A percentile compares a stretch with the other conserved stretches of the same genome.
Conservation (phyloP, 2,329 filamentous ascomycete genomes). For the Aureobasidium sp. region DNA sequence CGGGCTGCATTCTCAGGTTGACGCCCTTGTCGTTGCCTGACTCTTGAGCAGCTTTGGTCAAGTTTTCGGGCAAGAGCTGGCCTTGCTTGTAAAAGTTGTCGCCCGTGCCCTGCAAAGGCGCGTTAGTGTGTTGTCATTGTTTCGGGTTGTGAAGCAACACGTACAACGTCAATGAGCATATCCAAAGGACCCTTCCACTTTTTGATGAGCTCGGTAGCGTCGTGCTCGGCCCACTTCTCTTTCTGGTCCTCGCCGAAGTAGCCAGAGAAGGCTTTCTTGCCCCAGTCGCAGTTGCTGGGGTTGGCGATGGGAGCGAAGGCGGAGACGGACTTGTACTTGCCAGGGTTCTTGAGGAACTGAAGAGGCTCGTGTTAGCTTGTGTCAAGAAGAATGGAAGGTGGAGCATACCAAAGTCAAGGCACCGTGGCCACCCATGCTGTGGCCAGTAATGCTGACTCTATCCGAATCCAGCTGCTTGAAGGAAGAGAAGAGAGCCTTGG, state of each 20-base stretch:
- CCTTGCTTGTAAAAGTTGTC: constrained; percentile 96
- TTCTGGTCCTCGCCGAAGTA: constrained; percentile 73
- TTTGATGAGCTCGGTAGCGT: constrained; percentile 83
- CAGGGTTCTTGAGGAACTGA: constrained; percentile 80
- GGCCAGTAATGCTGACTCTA: constrained; percentile 78
- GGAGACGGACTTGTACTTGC: constrained; percentile 78
- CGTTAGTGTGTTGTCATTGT: background rate
- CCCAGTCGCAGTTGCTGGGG: constrained; percentile 81
- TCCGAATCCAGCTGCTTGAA: constrained; percentile 63
- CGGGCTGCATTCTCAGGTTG: constrained; percentile 74
- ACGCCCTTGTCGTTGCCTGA: constrained; percentile 63
- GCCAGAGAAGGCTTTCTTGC: constrained; percentile 85
- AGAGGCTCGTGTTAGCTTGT: background rate
- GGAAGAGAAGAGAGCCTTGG: constrained; percentile 60
- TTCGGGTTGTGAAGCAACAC: constrained; percentile 27
- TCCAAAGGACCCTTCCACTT: constrained; percentile 65
- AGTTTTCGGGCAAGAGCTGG: constrained; percentile 90
- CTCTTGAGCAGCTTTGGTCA: constrained; percentile 69
- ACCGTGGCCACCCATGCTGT: constrained; percentile 96
- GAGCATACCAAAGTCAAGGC: constrained; percentile 64
- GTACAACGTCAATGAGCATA: constrained; percentile 76
- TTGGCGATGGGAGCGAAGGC: constrained; percentile 89
- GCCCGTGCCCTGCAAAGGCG: constrained; percentile 60
- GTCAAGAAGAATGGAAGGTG: too few relatives aligned
- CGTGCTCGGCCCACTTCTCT: constrained; percentile 77